These are phyloP conservation scores for Suillus subluteus DNA, from an alignment of 768 basidiomycete genomes.

Conservation along the genomic window DNA sequence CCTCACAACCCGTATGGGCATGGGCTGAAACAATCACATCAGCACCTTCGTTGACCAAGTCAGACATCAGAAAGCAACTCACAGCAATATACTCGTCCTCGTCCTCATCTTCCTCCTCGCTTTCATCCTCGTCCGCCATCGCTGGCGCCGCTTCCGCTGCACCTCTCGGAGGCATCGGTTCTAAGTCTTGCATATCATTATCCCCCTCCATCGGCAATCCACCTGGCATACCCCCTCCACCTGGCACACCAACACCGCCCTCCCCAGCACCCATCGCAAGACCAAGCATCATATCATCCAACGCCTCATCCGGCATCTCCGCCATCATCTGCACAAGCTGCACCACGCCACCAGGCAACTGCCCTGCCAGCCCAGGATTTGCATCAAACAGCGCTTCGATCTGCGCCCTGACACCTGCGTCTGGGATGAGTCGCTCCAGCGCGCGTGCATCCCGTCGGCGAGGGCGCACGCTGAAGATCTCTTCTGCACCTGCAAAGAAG, in stretches of 20 bases:
- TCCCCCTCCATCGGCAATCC: slow-evolving; percentile 50
- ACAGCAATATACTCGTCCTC: slow-evolving; percentile 53
- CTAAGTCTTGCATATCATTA: slow-evolving; percentile 15
- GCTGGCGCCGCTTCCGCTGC: slow-evolving; percentile 19
- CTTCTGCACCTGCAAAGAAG: slow-evolving; percentile 76
- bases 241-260: slow-evolving; percentile 32
- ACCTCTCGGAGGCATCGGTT: not conserved
- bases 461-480: slow-evolving; percentile 41
- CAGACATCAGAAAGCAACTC: slow-evolving; percentile 26
- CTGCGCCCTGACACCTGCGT: slow-evolving; percentile 58
- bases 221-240: slow-evolving; percentile 40
- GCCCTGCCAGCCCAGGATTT: slow-evolving; percentile 53
- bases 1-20: slow-evolving; percentile 60
- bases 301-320: slow-evolving; percentile 57
- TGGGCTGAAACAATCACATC: slow-evolving; percentile 43
- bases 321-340: slow-evolving; percentile 62
- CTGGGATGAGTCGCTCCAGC: slow-evolving; percentile 60
- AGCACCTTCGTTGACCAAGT: not conserved
- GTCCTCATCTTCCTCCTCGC: slow-evolving; percentile 47
- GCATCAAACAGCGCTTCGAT: slow-evolving; percentile 65
- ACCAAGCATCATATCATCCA: slow-evolving; percentile 62
- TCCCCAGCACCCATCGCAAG: slow-evolving; percentile 43
- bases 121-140: slow-evolving; percentile 30
- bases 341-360: slow-evolving; percentile 67
- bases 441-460: slow-evolving; percentile 53